A percentile compares a stretch with the other conserved stretches of the same genome.
These are phyloP conservation scores for Corylus avellana DNA, from an alignment of 306 rosid species.

Conservation along the genomic window DNA sequence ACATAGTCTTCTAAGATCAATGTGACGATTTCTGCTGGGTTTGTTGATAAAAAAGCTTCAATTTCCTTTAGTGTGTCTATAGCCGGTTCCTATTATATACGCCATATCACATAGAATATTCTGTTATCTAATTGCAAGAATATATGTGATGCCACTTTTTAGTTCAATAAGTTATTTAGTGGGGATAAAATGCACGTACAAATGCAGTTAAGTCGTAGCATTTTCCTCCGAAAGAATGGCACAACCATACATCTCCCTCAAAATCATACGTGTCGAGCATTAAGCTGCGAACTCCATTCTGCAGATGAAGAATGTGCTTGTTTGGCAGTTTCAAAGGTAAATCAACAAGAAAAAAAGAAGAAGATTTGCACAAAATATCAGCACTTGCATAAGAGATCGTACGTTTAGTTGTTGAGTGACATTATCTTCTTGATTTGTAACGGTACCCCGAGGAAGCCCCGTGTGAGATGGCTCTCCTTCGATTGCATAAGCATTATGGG, in stretches of 20 bases:
- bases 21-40: conserved; percentile 78
- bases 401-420: conserved; percentile 80
- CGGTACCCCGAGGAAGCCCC: conserved; percentile 62
- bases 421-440: conserved; percentile 69
- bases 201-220: conserved; percentile 77
- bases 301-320: neutral
- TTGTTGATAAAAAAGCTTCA: conserved; percentile 67
- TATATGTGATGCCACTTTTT: too few relatives aligned
- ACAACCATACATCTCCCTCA: conserved; percentile 75
- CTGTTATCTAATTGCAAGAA: too few relatives aligned
- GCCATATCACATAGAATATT: neutral
- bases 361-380: too few relatives aligned
- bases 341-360: neutral
- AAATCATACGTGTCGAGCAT: conserved; percentile 91
- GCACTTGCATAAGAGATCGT: neutral
- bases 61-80: conserved; percentile 67
- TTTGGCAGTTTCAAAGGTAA: neutral
- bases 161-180: too few relatives aligned
- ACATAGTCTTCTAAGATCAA: conserved; percentile 91
- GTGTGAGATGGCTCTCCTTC: conserved; percentile 68
- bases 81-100: conserved; percentile 60
- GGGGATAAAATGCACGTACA: conserved; percentile 46
- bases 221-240: conserved; percentile 78
- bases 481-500: conserved; percentile 80
- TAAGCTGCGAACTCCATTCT: conserved; percentile 80